These are phyloP conservation scores for Trichophyton mentagrophytes DNA, from an alignment of 2,329 filamentous ascomycete species.

Conservation along the genomic window DNA sequence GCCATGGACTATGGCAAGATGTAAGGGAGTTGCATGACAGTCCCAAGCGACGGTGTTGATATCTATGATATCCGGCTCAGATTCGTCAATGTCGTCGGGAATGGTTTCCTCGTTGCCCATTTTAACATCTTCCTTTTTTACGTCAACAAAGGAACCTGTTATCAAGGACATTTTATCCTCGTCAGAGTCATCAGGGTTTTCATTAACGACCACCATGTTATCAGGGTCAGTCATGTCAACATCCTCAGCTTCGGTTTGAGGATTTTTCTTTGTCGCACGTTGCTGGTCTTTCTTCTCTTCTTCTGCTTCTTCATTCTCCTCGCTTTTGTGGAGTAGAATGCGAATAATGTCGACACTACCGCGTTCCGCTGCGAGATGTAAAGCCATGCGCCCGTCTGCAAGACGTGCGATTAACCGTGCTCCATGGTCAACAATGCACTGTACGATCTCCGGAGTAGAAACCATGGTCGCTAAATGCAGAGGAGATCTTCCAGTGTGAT, in stretches of 20 bases:
- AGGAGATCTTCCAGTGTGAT: conserved; percentile 66
- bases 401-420: conserved; percentile 61
- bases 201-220: background rate
- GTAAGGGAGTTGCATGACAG: conserved; percentile 56
- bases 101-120: conserved; percentile 17
- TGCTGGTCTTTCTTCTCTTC: conserved; percentile 8
- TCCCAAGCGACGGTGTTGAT: conserved; percentile 67
- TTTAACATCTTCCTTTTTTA: conserved; percentile 36
- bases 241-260: conserved; percentile 41
- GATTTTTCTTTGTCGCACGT: background rate
- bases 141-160: conserved; percentile 42
- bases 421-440: conserved; percentile 56
- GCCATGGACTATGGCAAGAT: conserved; percentile 64
- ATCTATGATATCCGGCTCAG: conserved; percentile 62
- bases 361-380: conserved; percentile 66
- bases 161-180: conserved; percentile 18
- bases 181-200: background rate
- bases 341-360: conserved; percentile 58
- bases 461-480: conserved; percentile 61
- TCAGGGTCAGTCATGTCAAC: conserved; percentile 10
- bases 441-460: conserved; percentile 57
- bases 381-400: conserved; percentile 65
- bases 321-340: conserved; percentile 44
- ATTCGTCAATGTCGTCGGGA: conserved; percentile 8
- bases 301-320: conserved; percentile 46